phyloP scores from a whole-genome alignment of 2,329 filamentous ascomycete genomes.

The Remersonia thermophila region DNA sequence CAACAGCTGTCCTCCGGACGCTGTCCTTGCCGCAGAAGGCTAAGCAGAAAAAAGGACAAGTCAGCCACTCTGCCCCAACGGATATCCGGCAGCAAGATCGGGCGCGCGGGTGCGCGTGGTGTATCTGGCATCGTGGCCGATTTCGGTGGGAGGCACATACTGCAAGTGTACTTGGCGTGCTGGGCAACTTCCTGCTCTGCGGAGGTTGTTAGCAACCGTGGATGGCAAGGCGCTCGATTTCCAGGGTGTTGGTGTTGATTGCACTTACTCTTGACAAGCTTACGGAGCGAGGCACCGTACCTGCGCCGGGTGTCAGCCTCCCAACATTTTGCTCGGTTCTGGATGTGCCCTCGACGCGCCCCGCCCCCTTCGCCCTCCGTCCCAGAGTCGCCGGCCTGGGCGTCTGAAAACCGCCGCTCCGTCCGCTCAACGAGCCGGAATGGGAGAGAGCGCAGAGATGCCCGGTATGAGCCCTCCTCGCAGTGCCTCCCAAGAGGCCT shows the following conservation, averaged over 20 bases:
- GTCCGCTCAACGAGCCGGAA: not conserved
- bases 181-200: constrained; percentile 92
- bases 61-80: constrained; percentile 7
- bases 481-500: too few relatives aligned
- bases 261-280: constrained; percentile 72
- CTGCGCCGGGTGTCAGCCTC: constrained; percentile 31
- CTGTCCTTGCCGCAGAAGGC: constrained; percentile 97
- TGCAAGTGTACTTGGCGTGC: constrained; percentile 90
- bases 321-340: not conserved
- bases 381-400: not conserved
- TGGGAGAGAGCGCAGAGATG: not conserved
- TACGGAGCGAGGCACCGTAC: constrained; percentile 98
- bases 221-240: too few relatives aligned
- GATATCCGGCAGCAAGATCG: not conserved
- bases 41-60: not conserved
- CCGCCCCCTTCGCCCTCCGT: constrained; percentile 3
- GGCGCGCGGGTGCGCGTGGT: too few relatives aligned
- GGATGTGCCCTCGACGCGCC: constrained; percentile 3
- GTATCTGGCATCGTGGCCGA: not conserved
- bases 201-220: constrained; percentile 5
- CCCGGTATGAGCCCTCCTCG: not conserved
- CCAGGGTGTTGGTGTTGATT: too few relatives aligned
- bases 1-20: constrained; percentile 80
- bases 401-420: too few relatives aligned
- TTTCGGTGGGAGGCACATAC: constrained; percentile 10